Evolutionary conservation across 169 alveolate species (phyloP).

Genomic region (Plasmodium coatneyi): DNA sequence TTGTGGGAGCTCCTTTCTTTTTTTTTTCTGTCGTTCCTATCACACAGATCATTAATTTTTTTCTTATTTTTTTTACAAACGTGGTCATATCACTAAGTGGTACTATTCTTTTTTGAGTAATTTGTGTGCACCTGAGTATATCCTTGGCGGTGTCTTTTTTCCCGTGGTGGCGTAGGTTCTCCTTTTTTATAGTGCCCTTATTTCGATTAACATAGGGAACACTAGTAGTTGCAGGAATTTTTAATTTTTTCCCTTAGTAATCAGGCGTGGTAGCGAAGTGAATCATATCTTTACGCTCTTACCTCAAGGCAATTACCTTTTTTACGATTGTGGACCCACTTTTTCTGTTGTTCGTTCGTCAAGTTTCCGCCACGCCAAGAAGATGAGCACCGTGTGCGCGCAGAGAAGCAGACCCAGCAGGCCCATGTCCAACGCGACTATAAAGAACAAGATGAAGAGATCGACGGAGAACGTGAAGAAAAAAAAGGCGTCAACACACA

Average conservation of each 20-base stretch:
- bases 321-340: not conserved
- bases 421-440: not conserved
- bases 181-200: not conserved
- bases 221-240: not conserved
- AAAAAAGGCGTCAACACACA: not conserved
- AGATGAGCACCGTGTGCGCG: not conserved
- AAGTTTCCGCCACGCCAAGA: not conserved
- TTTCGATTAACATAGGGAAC: not conserved
- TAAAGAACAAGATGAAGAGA: not conserved
- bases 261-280: not conserved
- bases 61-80: not conserved
- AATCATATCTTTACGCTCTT: not conserved
- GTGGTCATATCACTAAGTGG: not conserved
- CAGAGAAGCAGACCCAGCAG: not conserved
- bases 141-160: not conserved
- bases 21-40: not conserved
- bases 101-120: not conserved
- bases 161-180: not conserved
- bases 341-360: not conserved
- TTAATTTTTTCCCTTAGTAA: not conserved
- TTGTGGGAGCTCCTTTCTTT: not conserved
- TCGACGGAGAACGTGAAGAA: not conserved
- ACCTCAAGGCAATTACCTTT: not conserved
- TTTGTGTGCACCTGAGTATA: not conserved
- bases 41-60: not conserved